These are phyloP conservation scores for Leptographium procerum DNA, from an alignment of 2,329 filamentous ascomycete genomes.

Conservation along the genomic window DNA sequence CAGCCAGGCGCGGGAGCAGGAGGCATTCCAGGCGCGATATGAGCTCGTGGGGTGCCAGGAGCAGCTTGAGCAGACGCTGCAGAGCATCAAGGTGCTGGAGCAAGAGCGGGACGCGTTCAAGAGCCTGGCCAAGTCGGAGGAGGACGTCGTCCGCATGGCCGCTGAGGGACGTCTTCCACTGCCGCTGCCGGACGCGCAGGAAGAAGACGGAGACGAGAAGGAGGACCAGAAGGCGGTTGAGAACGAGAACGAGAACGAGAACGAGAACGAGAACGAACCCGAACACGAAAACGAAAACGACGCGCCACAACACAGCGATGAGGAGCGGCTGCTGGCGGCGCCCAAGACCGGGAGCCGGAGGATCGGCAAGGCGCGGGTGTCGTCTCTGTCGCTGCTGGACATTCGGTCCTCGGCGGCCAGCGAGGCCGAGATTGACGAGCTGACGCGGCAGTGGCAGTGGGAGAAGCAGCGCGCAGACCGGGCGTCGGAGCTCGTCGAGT, in stretches of 20 bases:
- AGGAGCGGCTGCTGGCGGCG: constrained; percentile 24
- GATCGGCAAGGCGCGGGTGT: constrained; percentile 31
- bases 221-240: constrained; percentile 31
- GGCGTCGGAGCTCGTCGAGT: constrained; percentile 62
- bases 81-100: constrained; percentile 54
- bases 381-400: constrained; percentile 34
- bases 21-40: constrained; percentile 57
- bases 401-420: constrained; percentile 43
- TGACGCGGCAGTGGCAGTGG: constrained; percentile 41
- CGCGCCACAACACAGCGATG: background rate
- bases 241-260: background rate
- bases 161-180: constrained; percentile 60
- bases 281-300: background rate
- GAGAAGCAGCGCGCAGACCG: constrained; percentile 53
- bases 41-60: constrained; percentile 54
- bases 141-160: constrained; percentile 56
- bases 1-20: constrained; percentile 51
- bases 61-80: constrained; percentile 52
- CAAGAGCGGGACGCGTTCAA: constrained; percentile 66
- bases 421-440: constrained; percentile 48
- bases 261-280: background rate
- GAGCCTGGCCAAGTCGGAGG: constrained; percentile 60
- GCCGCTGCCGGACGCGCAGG: constrained; percentile 31
- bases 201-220: constrained; percentile 41
- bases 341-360: constrained; percentile 48